Conservation (phyloP, 257 asterid species). For the Plantago ovata region DNA sequence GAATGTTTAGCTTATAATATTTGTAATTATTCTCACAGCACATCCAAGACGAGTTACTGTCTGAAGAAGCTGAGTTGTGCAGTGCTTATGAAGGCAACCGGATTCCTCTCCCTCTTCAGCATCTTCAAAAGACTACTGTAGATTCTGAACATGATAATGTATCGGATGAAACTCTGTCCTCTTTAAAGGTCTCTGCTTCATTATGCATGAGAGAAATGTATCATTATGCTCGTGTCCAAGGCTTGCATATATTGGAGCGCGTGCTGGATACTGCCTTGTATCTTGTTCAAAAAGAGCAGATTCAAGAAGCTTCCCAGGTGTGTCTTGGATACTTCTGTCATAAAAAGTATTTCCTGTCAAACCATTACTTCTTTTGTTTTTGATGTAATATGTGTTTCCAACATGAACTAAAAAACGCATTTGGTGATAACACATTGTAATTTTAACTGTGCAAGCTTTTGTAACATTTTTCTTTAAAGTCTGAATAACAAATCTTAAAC, state of each 20-base stretch:
- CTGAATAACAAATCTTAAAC: too few species aligned
- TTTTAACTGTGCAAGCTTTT: not conserved
- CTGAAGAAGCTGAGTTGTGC: slow-evolving; percentile 56
- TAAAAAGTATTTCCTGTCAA: slow-evolving; percentile 14
- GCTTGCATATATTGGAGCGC: slow-evolving; percentile 72
- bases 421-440: not conserved
- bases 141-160: slow-evolving; percentile 41
- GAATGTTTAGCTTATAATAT: slow-evolving; percentile 17
- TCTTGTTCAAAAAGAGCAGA: slow-evolving; percentile 67
- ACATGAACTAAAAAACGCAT: not conserved
- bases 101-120: slow-evolving; percentile 65
- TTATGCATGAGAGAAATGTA: slow-evolving; percentile 77
- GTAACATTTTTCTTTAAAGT: too few species aligned
- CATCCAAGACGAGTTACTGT: slow-evolving; percentile 71
- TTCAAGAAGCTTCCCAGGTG: slow-evolving; percentile 85
- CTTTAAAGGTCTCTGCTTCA: slow-evolving; percentile 41
- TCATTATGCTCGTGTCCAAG: slow-evolving; percentile 81
- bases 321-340: slow-evolving; percentile 21
- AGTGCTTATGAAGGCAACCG: slow-evolving; percentile 50
- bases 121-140: slow-evolving; percentile 46
- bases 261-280: slow-evolving; percentile 68
- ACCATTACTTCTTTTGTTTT: slow-evolving; percentile 8
- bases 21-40: slow-evolving; percentile 44
- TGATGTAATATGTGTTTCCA: slow-evolving; percentile 12
- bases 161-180: slow-evolving; percentile 31